Evolutionary conservation across 768 basidiomycete species (phyloP).

Genomic region (Auriscalpium vulgare): DNA sequence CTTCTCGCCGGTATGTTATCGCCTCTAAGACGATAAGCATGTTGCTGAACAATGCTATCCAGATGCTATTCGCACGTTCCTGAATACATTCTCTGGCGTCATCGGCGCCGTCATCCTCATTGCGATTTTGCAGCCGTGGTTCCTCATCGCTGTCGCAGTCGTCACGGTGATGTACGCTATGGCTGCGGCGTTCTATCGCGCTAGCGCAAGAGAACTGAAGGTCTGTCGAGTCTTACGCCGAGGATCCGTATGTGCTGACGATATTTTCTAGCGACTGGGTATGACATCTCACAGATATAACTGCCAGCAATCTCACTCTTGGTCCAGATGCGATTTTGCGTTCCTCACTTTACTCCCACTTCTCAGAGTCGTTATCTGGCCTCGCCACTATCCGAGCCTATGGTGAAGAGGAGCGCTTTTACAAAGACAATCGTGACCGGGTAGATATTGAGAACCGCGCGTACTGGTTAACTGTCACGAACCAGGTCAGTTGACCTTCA

Average conservation of each 20-base stretch:
- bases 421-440: slow-evolving; percentile 61
- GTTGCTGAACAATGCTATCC: neutral
- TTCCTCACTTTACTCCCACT: slow-evolving; percentile 83
- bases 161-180: slow-evolving; percentile 57
- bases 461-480: slow-evolving; percentile 1
- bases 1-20: slow-evolving; percentile 41
- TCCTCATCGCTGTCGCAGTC: slow-evolving; percentile 64
- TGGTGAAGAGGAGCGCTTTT: slow-evolving; percentile 70
- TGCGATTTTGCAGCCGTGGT: slow-evolving; percentile 74
- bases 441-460: slow-evolving; percentile 77
- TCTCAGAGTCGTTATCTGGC: slow-evolving; percentile 85
- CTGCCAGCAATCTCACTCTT: neutral
- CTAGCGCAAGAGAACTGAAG: slow-evolving; percentile 84
- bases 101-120: slow-evolving; percentile 74
- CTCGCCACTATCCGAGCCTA: slow-evolving; percentile 86
- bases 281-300: slow-evolving; percentile 21
- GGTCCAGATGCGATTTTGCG: slow-evolving; percentile 73
- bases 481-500: no score
- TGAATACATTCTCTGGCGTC: slow-evolving; percentile 53
- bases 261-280: slow-evolving; percentile 38
- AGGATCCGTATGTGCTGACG: neutral
- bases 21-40: slow-evolving; percentile 29
- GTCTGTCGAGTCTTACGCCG: slow-evolving; percentile 16
- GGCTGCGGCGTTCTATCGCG: slow-evolving; percentile 75
- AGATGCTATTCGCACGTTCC: slow-evolving; percentile 72